These are phyloP conservation scores for Apodospora peruviana DNA, from an alignment of 495 filamentous ascomycete species.

Conservation along the genomic window DNA sequence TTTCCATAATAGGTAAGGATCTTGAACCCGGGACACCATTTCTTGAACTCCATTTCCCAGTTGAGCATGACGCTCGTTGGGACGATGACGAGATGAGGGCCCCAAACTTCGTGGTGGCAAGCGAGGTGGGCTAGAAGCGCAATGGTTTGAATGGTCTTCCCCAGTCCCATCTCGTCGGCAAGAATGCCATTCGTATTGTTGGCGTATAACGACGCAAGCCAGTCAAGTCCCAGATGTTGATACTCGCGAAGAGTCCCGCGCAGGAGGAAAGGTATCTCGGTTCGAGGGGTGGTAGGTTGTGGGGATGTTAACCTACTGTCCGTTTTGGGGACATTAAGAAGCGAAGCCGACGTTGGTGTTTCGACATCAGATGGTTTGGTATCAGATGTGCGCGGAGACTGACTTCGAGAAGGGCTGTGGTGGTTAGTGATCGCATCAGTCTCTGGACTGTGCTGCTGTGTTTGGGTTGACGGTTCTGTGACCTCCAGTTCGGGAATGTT, in stretches of 20 bases:
- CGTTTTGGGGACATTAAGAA: slow-evolving; percentile 26
- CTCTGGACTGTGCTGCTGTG: slow-evolving; percentile 24
- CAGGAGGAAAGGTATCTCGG: slow-evolving; percentile 79
- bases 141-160: slow-evolving; percentile 98
- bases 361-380: slow-evolving; percentile 66
- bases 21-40: slow-evolving; percentile 98
- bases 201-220: slow-evolving; percentile 89
- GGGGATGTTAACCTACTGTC: slow-evolving; percentile 41
- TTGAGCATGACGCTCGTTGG: slow-evolving; percentile 98
- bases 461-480: slow-evolving; percentile 14
- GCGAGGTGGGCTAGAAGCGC: slow-evolving; percentile 90
- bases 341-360: slow-evolving; percentile 57
- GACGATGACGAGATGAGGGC: slow-evolving; percentile 92
- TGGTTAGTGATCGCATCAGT: slow-evolving; percentile 31
- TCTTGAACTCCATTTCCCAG: slow-evolving; percentile 99
- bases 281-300: slow-evolving; percentile 48
- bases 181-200: slow-evolving; percentile 94
- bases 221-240: slow-evolving; percentile 93
- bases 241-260: slow-evolving; percentile 92
- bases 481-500: slow-evolving; percentile 18
- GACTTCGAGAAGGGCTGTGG: slow-evolving; percentile 39
- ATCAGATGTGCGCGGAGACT: slow-evolving; percentile 56
- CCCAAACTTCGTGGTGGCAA: slow-evolving; percentile 87
- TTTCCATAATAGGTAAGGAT: slow-evolving; percentile 95
- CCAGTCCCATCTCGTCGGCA: slow-evolving; percentile 99